Base-by-base conservation (phyloP, 2,329 filamentous ascomycete species). In the Beauveria asiatica region DNA sequence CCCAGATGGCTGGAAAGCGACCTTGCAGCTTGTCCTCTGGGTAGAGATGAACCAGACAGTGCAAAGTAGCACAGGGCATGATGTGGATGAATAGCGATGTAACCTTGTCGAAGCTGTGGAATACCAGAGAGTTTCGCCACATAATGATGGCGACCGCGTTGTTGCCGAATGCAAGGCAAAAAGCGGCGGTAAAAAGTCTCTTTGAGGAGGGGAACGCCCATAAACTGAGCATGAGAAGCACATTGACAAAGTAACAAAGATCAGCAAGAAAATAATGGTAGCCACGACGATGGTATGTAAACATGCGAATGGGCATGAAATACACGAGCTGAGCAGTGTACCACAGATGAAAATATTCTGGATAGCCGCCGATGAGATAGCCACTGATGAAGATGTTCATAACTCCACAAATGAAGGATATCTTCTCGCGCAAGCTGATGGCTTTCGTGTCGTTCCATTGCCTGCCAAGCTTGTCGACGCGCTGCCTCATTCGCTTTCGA, bases 31-130 rank as follows among this genome's bases (percentile, higher is more conserved):
- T 72, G 23, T 85, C 83, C 1, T 83, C 74, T 0, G 88, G 75
- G 13, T 92, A 80, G 21, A 97, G 80, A 71, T 99, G 94, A 17
- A 96, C 89, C 16, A 99, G 81, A 70, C 91, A 95, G 74, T 99
- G 94, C 13, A 99, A 82, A 1, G 92, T 90, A 6, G 89, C 93
- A 65, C 92, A 96, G 1, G 94, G 94, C 93, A 99, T 99, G 69
- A 99, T 96, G 74, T 99, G 94, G 67, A 99, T 97, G 76, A 99
- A 99, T n/a, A 99, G 81, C 71, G 90, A 94, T 13, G 92, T 95
- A 63, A 97, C 92, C 75, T 99, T 99, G 80, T 99, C 94, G 75
- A 99, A 86, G 70, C 91, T 96, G 78, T 99, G 94, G 73, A 99
- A 99, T 51, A 99, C 94, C 70, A 99, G 83, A 37, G 92, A 97